phyloP scores from a whole-genome alignment of 1,284 basidiomycete species.

The Cryptococcus maquisensis region DNA sequence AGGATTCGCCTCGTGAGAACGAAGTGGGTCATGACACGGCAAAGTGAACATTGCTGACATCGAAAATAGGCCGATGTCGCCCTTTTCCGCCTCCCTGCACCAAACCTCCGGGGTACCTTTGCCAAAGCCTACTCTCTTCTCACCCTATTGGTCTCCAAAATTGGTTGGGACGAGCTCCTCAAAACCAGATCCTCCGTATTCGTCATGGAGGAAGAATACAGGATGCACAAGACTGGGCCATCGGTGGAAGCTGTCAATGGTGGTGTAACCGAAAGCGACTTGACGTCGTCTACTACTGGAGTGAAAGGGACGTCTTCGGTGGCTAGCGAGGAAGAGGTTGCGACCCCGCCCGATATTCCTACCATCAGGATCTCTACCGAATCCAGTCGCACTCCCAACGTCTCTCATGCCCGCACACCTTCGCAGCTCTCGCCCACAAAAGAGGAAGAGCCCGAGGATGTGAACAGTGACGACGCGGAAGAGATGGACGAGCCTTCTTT shows the following conservation, averaged over 20 bases:
- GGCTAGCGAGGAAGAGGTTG: slow-evolving; percentile 6
- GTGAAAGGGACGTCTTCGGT: slow-evolving; percentile 16
- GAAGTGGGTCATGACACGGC: slow-evolving; percentile 55
- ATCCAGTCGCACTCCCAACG: slow-evolving; percentile 53
- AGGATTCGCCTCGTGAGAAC: slow-evolving; percentile 66
- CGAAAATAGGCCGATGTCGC: slow-evolving; percentile 77
- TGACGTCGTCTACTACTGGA: slow-evolving; percentile 56
- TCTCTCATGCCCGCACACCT: slow-evolving; percentile 8
- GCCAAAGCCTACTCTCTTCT: slow-evolving; percentile 88
- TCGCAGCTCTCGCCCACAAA: background rate
- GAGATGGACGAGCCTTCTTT: slow-evolving; percentile 45
- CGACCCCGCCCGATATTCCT: slow-evolving; percentile 57
- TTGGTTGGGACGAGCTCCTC: slow-evolving; percentile 98
- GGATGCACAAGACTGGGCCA: slow-evolving; percentile 60
- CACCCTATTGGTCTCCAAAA: slow-evolving; percentile 80
- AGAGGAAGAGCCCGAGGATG: slow-evolving; percentile 1
- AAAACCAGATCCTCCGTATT: slow-evolving; percentile 91
- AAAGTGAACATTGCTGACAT: background rate
- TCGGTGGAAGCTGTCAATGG: slow-evolving; percentile 64
- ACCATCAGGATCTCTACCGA: slow-evolving; percentile 86
- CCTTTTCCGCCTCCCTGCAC: slow-evolving; percentile 85
- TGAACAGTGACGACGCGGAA: slow-evolving; percentile 39
- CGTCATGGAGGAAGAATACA: slow-evolving; percentile 99
- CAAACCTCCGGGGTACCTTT: slow-evolving; percentile 91
- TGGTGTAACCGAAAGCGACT: background rate